Conservation (phyloP, 495 filamentous ascomycete genomes). For the Choiromyces venosus region DNA sequence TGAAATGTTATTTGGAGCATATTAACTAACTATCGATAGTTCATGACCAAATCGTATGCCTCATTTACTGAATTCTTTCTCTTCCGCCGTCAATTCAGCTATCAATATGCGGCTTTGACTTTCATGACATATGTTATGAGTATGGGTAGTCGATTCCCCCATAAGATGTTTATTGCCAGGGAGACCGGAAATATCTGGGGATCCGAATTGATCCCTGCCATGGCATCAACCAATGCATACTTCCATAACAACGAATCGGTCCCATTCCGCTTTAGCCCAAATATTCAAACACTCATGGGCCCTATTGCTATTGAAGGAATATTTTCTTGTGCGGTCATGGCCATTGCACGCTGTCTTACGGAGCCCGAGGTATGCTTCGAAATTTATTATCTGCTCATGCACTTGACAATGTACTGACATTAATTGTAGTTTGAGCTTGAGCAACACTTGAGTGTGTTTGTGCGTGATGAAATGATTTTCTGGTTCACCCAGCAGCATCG, state of each 20-base stretch:
- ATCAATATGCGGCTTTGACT: constrained; percentile 90
- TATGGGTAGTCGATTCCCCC: constrained; percentile 88
- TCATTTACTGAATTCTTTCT: constrained; percentile 94
- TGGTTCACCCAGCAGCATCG: constrained; percentile 86
- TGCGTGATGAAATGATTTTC: constrained; percentile 95
- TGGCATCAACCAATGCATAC: constrained; percentile 71
- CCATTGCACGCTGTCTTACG: constrained; percentile 90
- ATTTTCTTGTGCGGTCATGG: constrained; percentile 86
- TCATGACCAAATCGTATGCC: constrained; percentile 73
- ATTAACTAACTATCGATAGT: constrained; percentile 52
- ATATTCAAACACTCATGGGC: constrained; percentile 90
- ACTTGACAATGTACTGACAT: constrained; percentile 11
- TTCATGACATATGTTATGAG: constrained; percentile 99
- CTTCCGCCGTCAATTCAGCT: constrained; percentile 91
- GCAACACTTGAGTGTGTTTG: constrained; percentile 85
- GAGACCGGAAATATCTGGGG: constrained; percentile 92
- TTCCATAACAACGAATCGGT: constrained; percentile 94
- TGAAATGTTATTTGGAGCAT: background rate
- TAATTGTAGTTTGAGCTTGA: constrained; percentile 63
- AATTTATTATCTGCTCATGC: constrained; percentile 4
- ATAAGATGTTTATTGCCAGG: constrained; percentile 87
- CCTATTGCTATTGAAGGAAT: constrained; percentile 93
- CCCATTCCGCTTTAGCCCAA: constrained; percentile 94
- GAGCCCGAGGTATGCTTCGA: constrained; percentile 60
- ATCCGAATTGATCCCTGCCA: constrained; percentile 78